phyloP scores from a whole-genome alignment of 2,329 filamentous ascomycete genomes.

The Fusarium falciforme region DNA sequence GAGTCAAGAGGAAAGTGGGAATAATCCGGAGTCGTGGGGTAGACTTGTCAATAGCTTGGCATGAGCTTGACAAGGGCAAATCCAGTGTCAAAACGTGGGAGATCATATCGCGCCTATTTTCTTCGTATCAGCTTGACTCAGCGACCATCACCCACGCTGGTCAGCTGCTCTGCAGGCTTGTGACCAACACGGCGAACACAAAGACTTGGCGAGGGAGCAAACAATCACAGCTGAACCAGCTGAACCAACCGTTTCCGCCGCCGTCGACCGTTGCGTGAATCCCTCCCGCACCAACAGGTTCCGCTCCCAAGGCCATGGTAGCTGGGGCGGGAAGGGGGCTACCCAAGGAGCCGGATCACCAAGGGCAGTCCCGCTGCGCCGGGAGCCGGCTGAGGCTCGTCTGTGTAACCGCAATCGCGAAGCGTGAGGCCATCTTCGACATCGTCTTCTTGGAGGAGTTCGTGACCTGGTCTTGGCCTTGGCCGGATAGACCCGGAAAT shows the following conservation, averaged over 20 bases:
- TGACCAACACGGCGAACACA: constrained; percentile 19
- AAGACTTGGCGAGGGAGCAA: constrained; percentile 22
- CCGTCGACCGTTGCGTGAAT: constrained; percentile 6
- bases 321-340: constrained; percentile 4
- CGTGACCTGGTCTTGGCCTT: background rate
- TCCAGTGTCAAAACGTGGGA: background rate
- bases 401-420: background rate
- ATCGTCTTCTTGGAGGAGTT: background rate
- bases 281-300: constrained; percentile 12
- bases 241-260: constrained; percentile 8
- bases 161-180: background rate
- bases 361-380: constrained; percentile 10
- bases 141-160: background rate
- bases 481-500: background rate
- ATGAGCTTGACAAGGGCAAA: constrained; percentile 8
- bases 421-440: background rate
- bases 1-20: background rate
- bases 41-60: background rate
- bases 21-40: background rate
- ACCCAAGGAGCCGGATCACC: constrained; percentile 7
- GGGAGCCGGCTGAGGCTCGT: background rate
- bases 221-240: constrained; percentile 4
- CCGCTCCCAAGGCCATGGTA: constrained; percentile 19
- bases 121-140: background rate
- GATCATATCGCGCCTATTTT: background rate